Evolutionary conservation across 768 basidiomycete species (phyloP).

Genomic region (Mycena amicta): DNA sequence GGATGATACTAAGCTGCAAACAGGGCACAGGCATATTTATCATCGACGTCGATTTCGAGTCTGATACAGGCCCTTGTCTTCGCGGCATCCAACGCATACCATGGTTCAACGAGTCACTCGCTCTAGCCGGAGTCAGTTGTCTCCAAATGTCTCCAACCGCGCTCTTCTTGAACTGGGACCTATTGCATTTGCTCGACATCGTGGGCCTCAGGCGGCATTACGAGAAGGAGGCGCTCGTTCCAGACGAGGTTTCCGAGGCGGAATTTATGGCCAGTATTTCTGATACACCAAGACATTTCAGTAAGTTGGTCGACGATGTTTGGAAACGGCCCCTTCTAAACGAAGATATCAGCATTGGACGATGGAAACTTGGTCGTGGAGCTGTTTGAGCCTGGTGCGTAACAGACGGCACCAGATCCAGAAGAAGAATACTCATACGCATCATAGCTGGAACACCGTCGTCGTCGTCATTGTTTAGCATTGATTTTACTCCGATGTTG

Average conservation of each 20-base stretch:
- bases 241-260: not conserved
- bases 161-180: constrained; percentile 14
- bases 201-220: not conserved
- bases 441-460: not conserved
- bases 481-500: too few relatives aligned
- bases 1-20: too few relatives aligned
- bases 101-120: constrained; percentile 12
- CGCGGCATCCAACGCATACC: constrained; percentile 9
- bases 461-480: not conserved
- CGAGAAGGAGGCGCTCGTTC: not conserved
- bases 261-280: not conserved
- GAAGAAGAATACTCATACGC: not conserved
- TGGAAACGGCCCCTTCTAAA: not conserved
- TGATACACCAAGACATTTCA: not conserved
- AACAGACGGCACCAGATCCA: not conserved
- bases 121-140: constrained; percentile 5
- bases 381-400: not conserved
- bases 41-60: constrained; percentile 12
- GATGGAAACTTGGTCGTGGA: not conserved
- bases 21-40: constrained; percentile 17
- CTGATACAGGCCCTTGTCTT: not conserved
- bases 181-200: not conserved
- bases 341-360: not conserved
- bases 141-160: constrained; percentile 17
- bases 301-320: not conserved